Conservation (phyloP, 1,139 yeast species). For the Blastobotrys buckinghamii region DNA sequence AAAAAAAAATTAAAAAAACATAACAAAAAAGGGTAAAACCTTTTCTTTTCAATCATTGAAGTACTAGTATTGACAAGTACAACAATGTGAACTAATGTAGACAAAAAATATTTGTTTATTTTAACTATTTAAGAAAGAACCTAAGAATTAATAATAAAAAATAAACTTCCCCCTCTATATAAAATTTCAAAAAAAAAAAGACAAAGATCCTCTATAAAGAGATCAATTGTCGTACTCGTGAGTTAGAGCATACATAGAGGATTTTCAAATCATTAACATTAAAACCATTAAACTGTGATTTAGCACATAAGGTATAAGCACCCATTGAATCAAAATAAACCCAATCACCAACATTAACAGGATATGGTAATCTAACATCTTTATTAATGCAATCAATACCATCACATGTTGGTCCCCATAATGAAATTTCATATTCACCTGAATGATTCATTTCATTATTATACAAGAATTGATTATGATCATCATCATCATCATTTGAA, state of each 20-base stretch:
- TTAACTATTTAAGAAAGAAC: background rate
- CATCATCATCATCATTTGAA: conserved; percentile 32
- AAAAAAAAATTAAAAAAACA: background rate
- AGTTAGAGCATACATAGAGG: conserved; percentile 52
- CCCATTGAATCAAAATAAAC: conserved; percentile 77
- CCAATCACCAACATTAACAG: conserved; percentile 87
- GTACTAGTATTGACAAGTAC: background rate
- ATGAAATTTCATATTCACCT: conserved; percentile 41
- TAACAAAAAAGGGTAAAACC: background rate
- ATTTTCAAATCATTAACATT: conserved; percentile 50
- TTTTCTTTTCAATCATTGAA: too few species aligned
- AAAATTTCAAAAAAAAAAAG: background rate
- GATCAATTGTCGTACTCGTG: conserved; percentile 26
- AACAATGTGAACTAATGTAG: background rate
- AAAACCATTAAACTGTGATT: conserved; percentile 84
- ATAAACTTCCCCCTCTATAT: background rate
- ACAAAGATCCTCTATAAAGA: background rate
- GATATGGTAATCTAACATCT: conserved; percentile 47
- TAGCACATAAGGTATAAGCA: conserved; percentile 91
- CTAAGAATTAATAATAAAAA: background rate
- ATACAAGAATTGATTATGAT: conserved; percentile 17
- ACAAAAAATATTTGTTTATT: background rate
- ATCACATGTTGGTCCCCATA: conserved; percentile 99
- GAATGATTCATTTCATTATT: conserved; percentile 17
- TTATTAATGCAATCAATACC: conserved; percentile 81